phyloP scores from a whole-genome alignment of 2,329 filamentous ascomycete species.

The Pseudogymnoascus sp. region DNA sequence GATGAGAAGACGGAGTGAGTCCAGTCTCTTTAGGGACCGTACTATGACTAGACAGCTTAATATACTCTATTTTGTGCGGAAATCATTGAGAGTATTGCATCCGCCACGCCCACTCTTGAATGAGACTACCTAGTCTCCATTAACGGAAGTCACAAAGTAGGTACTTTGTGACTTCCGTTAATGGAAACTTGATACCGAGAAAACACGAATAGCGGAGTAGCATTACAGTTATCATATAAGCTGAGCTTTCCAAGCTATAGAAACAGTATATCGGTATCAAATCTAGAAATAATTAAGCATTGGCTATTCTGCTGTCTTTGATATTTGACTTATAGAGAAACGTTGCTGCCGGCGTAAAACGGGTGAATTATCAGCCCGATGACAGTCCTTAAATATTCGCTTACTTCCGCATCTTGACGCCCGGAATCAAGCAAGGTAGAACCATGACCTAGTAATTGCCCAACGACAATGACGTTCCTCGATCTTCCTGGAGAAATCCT shows the following conservation, averaged over 20 bases:
- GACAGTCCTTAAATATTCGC: background rate
- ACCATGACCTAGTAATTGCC: background rate
- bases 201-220: too few relatives aligned
- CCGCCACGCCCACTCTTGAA: background rate
- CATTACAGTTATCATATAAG: too few relatives aligned
- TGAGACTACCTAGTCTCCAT: too few relatives aligned
- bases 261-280: too few relatives aligned
- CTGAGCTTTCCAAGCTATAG: too few relatives aligned
- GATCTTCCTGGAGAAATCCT: background rate
- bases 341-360: background rate
- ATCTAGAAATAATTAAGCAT: too few relatives aligned
- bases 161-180: too few relatives aligned
- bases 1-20: background rate
- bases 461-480: background rate
- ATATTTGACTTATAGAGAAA: background rate
- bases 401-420: background rate
- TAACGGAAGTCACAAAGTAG: too few relatives aligned
- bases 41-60: background rate
- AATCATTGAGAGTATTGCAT: background rate
- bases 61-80: background rate
- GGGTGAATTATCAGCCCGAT: background rate
- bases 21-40: background rate
- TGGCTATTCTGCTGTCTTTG: too few relatives aligned
- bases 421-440: background rate
- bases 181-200: too few relatives aligned